Evolutionary conservation across 2,329 filamentous ascomycete species (phyloP).

Genomic region (Xylaria multiplex): DNA sequence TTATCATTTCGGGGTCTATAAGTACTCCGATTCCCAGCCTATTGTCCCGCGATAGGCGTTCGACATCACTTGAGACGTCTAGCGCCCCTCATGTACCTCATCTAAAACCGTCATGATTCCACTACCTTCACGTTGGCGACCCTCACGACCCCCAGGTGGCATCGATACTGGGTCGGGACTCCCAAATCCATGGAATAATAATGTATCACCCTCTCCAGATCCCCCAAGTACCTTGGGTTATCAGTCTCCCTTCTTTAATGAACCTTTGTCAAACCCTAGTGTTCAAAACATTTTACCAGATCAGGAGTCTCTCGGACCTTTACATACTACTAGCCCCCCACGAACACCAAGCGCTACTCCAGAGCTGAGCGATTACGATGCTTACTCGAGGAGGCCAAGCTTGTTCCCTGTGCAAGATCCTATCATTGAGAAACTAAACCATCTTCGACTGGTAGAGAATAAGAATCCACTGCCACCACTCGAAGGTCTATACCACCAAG

Average conservation of each 20-base stretch:
- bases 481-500: constrained; percentile 19
- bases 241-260: constrained; percentile 39
- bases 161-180: neutral
- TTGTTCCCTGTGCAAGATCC: constrained; percentile 32
- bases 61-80: constrained; percentile 20
- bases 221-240: constrained; percentile 38
- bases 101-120: constrained; percentile 14
- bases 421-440: constrained; percentile 43
- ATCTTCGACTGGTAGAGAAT: constrained; percentile 34
- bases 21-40: constrained; percentile 34
- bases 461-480: constrained; percentile 38
- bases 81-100: constrained; percentile 12
- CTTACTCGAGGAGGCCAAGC: constrained; percentile 21
- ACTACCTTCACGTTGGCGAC: no score
- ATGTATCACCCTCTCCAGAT: constrained; percentile 21
- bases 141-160: neutral
- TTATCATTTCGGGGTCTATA: constrained; percentile 40
- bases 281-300: constrained; percentile 27
- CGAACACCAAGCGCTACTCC: constrained; percentile 39
- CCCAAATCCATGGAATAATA: constrained; percentile 3
- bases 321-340: constrained; percentile 2
- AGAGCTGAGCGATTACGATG: constrained; percentile 34
- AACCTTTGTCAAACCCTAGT: constrained; percentile 32
- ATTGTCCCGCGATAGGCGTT: neutral
- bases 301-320: neutral